Base-by-base conservation (phyloP, 306 rosid species). In the Gastrolobium villosum region DNA sequence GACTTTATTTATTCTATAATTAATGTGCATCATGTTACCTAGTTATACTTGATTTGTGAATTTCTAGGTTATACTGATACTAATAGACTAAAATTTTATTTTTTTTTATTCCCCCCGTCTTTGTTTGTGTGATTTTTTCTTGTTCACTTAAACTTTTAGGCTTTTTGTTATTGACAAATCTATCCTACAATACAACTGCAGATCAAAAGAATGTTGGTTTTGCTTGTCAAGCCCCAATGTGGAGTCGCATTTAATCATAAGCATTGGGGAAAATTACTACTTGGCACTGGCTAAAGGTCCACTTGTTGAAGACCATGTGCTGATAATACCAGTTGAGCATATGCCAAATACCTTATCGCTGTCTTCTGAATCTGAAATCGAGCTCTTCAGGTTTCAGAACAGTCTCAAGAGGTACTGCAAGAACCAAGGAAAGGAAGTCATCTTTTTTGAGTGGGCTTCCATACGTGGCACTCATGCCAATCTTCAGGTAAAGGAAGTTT, bases 191-290 rank as follows among this genome's bases (percentile, higher is more conserved):
- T 75, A 70, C 80, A 72, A 76, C 83, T 86, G 62, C 91, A 95
- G 99, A 78, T 93, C 98, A 45, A 88, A 89, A 81, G 98, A 91
- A 65, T 95, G 98, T 81, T 95, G 99, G 99, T 95, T 95, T 84
- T 95, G 99, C 91, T 83, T 95, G 78, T 95, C 99, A 65, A 95
- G 98, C 79, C 88, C 98, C 77, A 89, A 79, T 69, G 81, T 95
- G 78, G 97, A 95, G 82, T 91, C 92, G 0, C 97, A 95, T 81
- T 88, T 95, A 74, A 86, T 95, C 75, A 77, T 90, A 85, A 95
- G 96, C 68, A 77, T 95, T 39, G 96, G 96, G 66, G 97, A 88
- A 84, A 85, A 79, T 84, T 88, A 83, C 88, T 95, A 95, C 86
- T 87, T 96, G 81, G 99, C 99, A 54, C 81, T 93, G 82, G 89